Evolutionary conservation across 768 basidiomycete species (phyloP).

Genomic region (Termitomyces sp.): DNA sequence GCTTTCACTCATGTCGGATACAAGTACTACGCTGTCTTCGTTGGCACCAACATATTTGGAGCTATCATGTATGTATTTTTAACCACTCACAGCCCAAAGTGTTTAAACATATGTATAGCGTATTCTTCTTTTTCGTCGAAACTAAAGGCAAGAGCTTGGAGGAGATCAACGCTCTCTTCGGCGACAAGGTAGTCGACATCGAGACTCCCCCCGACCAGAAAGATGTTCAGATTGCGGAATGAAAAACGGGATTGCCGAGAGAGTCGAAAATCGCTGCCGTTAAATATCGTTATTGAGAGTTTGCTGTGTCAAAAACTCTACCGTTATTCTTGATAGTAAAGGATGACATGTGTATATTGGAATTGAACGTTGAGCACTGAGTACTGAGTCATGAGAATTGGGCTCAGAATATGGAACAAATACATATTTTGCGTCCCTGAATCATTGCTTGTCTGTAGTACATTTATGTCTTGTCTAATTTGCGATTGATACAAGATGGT

Average conservation of each 20-base stretch:
- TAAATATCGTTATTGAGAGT: no score
- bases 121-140: neutral
- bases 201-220: neutral
- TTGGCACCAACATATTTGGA: neutral
- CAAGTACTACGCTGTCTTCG: neutral
- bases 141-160: neutral
- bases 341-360: no score
- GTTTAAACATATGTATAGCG: neutral
- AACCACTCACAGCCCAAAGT: neutral
- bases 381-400: no score
- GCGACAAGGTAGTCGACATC: neutral
- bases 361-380: no score
- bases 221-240: neutral
- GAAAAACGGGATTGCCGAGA: neutral
- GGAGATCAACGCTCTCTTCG: neutral
- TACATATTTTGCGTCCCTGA: no score
- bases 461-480: neutral
- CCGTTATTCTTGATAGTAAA: no score
- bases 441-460: neutral
- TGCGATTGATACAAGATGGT: conserved; percentile 15
- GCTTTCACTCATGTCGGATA: neutral
- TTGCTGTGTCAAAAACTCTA: no score
- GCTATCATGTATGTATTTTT: neutral
- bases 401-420: no score
- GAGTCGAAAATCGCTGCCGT: neutral